Percentiles rank a stretch among this genome's conserved stretches.
These are phyloP conservation scores for Trichoderma sp. DNA, from an alignment of 2,329 filamentous ascomycete genomes.

Conservation along the genomic window DNA sequence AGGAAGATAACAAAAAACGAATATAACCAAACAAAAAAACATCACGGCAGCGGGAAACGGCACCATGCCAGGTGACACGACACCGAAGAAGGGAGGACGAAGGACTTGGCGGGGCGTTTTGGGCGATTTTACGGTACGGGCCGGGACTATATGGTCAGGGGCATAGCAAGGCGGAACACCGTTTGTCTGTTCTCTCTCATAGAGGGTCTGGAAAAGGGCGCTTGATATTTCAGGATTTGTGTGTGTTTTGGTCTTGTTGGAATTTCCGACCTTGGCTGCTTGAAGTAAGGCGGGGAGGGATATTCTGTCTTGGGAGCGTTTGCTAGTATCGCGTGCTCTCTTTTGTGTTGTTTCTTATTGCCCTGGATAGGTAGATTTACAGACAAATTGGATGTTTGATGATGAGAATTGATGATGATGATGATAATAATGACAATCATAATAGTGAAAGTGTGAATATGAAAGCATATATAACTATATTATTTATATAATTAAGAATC, in stretches of 20 bases:
- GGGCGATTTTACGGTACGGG: conserved; percentile 8
- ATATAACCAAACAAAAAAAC: neutral
- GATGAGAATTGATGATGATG: neutral
- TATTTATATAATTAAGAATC: neutral
- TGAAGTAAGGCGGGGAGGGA: neutral
- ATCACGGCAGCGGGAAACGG: neutral
- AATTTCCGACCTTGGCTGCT: neutral
- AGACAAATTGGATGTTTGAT: conserved; percentile 11
- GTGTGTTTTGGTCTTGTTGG: neutral
- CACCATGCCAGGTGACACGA: neutral
- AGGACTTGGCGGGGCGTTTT: conserved; percentile 7
- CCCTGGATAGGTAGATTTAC: neutral
- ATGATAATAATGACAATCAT: neutral
- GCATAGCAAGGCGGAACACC: conserved; percentile 13
- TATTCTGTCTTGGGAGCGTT: neutral
- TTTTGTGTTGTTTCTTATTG: neutral
- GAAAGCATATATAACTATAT: neutral
- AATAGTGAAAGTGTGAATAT: neutral
- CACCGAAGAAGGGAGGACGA: neutral
- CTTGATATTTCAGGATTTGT: conserved; percentile 3
- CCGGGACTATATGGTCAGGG: conserved; percentile 6
- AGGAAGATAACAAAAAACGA: neutral
- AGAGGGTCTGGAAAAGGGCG: conserved; percentile 7
- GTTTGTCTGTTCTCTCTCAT: conserved; percentile 6
- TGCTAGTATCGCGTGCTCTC: neutral